Conservation (phyloP, 169 alveolate genomes). For the Perkinsus marinus region DNA sequence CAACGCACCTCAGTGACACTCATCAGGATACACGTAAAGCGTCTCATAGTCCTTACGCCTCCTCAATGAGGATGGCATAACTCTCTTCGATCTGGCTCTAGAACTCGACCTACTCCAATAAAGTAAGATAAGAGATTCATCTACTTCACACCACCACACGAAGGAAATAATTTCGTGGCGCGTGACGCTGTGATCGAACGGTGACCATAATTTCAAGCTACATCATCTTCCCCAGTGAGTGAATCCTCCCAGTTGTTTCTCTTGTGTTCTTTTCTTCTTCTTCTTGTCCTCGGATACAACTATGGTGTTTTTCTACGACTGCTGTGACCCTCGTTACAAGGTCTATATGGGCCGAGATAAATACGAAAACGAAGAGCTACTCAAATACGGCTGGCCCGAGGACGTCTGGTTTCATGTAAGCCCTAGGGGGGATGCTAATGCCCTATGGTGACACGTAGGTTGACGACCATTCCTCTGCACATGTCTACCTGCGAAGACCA, state of each 20-base stretch:
- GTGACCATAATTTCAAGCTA: background rate
- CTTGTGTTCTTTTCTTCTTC: background rate
- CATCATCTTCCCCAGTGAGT: background rate
- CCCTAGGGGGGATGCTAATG: background rate
- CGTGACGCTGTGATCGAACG: background rate
- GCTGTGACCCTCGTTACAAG: background rate
- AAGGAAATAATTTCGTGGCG: background rate
- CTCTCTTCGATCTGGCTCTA: no score
- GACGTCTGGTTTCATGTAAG: constrained; percentile 60
- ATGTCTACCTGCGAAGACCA: constrained; percentile 43
- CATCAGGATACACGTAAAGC: no score
- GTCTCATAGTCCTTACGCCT: no score
- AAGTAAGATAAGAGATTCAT: no score
- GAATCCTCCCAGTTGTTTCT: background rate
- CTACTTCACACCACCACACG: no score
- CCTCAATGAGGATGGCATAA: no score
- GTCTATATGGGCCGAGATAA: constrained; percentile 64
- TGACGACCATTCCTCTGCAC: constrained; percentile 59
- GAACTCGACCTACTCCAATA: no score
- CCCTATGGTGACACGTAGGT: constrained; percentile 17
- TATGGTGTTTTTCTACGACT: background rate
- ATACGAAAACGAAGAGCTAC: constrained; percentile 61
- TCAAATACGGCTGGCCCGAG: constrained; percentile 53
- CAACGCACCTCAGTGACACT: no score
- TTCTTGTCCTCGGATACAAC: no score